Percentiles rank a stretch among this genome's conserved stretches.
phyloP scores from a whole-genome alignment of 495 filamentous ascomycete genomes.

The Neurospora hispaniola region DNA sequence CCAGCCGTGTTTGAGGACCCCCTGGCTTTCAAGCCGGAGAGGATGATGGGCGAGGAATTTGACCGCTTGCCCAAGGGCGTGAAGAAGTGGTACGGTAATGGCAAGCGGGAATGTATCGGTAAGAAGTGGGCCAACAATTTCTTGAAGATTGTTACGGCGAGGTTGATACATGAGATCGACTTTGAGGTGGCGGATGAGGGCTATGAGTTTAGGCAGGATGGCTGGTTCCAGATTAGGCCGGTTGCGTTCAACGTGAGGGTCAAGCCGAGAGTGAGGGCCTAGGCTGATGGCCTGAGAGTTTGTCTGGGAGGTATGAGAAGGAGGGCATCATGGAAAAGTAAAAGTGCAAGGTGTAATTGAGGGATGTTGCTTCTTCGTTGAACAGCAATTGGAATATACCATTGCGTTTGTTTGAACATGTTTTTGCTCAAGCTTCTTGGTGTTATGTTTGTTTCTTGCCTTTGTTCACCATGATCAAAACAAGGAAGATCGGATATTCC shows the following conservation, averaged over 20 bases:
- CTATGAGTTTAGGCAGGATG: slow-evolving; percentile 44
- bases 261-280: slow-evolving; percentile 18
- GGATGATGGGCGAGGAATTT: slow-evolving; percentile 55
- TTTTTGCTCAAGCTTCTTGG: neutral
- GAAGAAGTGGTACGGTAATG: slow-evolving; percentile 65
- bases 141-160: slow-evolving; percentile 40
- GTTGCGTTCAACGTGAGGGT: slow-evolving; percentile 30
- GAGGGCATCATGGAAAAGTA: neutral
- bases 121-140: slow-evolving; percentile 61
- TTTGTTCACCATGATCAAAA: neutral
- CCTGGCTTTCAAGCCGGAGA: slow-evolving; percentile 52
- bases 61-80: slow-evolving; percentile 45
- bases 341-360: neutral
- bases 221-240: slow-evolving; percentile 38
- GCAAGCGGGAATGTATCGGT: slow-evolving; percentile 56
- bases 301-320: neutral
- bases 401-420: neutral
- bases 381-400: neutral
- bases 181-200: slow-evolving; percentile 45
- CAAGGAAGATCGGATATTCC: neutral
- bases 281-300: neutral
- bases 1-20: slow-evolving; percentile 55
- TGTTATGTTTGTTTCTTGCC: neutral
- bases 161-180: slow-evolving; percentile 51
- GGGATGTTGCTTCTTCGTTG: neutral